phyloP scores from a whole-genome alignment of 768 basidiomycete genomes.

The Agaricus blazei region DNA sequence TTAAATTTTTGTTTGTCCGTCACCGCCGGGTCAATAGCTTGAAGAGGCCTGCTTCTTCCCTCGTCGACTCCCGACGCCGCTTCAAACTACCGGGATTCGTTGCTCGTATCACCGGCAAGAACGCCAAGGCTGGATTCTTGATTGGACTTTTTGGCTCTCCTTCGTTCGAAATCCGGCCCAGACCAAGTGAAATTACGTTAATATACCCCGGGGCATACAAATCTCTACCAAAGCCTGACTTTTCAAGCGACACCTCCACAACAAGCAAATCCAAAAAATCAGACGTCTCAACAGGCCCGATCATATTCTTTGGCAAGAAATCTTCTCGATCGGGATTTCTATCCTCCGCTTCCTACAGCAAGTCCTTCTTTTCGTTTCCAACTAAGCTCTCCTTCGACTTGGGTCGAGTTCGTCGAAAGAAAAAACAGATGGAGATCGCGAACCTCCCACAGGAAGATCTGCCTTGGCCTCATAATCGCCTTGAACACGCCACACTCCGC shows the following conservation, averaged over 20 bases:
- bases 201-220: slow-evolving; percentile 1
- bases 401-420: neutral
- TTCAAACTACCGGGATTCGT: neutral
- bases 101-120: neutral
- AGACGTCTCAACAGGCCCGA: neutral
- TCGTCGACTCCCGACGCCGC: neutral
- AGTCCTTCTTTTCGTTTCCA: neutral
- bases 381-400: neutral
- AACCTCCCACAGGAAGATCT: neutral
- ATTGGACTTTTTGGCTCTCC: slow-evolving; percentile 44
- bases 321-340: neutral
- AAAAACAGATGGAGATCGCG: neutral
- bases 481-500: slow-evolving; percentile 8
- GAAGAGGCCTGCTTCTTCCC: neutral
- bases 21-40: neutral
- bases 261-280: slow-evolving; percentile 1
- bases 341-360: neutral
- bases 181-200: slow-evolving; percentile 10
- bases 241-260: slow-evolving; percentile 1
- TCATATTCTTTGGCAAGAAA: neutral
- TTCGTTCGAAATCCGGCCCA: slow-evolving; percentile 35
- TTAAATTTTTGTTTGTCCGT: slow-evolving; percentile 9
- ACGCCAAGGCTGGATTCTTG: slow-evolving; percentile 28
- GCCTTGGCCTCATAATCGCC: slow-evolving; percentile 7
- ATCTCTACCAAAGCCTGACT: neutral